Percentiles rank a stretch among this genome's conserved stretches.
These are phyloP conservation scores for Aspergillus glaucus DNA, from an alignment of 2,329 filamentous ascomycete genomes.

Conservation along the genomic window DNA sequence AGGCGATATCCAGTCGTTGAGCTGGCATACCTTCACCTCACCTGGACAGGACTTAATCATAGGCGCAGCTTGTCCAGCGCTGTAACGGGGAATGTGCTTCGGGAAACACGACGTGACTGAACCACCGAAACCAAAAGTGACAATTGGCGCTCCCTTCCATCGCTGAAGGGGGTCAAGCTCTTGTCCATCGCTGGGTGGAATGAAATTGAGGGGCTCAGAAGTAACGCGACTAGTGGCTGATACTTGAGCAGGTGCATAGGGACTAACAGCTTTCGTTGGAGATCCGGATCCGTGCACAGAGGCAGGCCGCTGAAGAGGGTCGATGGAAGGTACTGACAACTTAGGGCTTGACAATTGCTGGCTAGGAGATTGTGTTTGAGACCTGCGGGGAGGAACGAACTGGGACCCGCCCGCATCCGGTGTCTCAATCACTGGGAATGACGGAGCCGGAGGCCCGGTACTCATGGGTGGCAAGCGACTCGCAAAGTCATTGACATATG, in stretches of 20 bases:
- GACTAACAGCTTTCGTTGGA: slow-evolving; percentile 31
- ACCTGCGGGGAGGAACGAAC: slow-evolving; percentile 41
- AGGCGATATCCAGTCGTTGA: slow-evolving; percentile 67
- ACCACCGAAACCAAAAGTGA: slow-evolving; percentile 84
- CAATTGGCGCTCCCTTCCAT: slow-evolving; percentile 84
- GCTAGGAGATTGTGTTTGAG: slow-evolving; percentile 56
- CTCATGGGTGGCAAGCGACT: slow-evolving; percentile 20
- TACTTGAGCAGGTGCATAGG: slow-evolving; percentile 28
- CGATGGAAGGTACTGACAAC: slow-evolving; percentile 36
- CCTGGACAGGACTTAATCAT: slow-evolving; percentile 78
- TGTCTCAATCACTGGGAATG: slow-evolving; percentile 3
- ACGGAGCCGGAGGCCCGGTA: slow-evolving; percentile 12
- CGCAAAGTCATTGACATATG: slow-evolving; percentile 27
- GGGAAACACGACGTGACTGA: slow-evolving; percentile 79
- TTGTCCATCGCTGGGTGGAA: slow-evolving; percentile 51
- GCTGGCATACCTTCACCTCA: slow-evolving; percentile 68
- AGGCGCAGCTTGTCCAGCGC: slow-evolving; percentile 63
- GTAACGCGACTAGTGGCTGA: slow-evolving; percentile 35
- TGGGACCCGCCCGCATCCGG: slow-evolving; percentile 21
- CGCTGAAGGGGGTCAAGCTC: slow-evolving; percentile 70
- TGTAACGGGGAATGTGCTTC: slow-evolving; percentile 79
- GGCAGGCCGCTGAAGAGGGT: slow-evolving; percentile 48
- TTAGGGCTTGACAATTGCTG: slow-evolving; percentile 45
- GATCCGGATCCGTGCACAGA: slow-evolving; percentile 47
- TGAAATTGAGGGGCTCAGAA: slow-evolving; percentile 49